Conservation (phyloP, 2,329 filamentous ascomycete species). For the Elsinoe ampelina region DNA sequence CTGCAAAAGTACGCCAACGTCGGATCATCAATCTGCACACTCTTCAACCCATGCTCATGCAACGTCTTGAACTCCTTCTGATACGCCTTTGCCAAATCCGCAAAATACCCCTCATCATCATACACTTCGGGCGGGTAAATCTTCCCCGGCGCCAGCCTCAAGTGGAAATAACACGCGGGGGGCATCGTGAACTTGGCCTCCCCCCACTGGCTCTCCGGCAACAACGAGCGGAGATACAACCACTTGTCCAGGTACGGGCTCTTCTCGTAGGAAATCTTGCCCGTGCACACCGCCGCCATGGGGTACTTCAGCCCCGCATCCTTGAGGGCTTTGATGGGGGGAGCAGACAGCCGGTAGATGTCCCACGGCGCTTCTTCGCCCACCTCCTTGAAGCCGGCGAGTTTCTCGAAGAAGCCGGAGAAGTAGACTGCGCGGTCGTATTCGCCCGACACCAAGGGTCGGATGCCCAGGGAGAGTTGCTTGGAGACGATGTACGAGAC, state of each 20-base stretch:
- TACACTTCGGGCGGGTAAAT: conserved; percentile 29
- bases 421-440: conserved; percentile 42
- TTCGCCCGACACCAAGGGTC: conserved; percentile 60
- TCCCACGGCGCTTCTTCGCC: conserved; percentile 29
- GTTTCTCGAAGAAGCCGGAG: conserved; percentile 32
- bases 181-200: conserved; percentile 33
- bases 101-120: conserved; percentile 28
- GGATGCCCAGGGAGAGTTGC: conserved; percentile 55
- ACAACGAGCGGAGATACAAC: conserved; percentile 25
- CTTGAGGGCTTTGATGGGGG: conserved; percentile 30
- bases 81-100: conserved; percentile 28
- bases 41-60: conserved; percentile 27
- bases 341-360: conserved; percentile 27
- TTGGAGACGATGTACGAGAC: conserved; percentile 56
- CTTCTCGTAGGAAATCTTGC: conserved; percentile 29
- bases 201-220: conserved; percentile 28
- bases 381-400: conserved; percentile 30
- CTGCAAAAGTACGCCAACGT: conserved; percentile 32
- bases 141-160: conserved; percentile 28
- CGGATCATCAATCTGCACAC: conserved; percentile 32
- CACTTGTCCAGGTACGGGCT: conserved; percentile 30
- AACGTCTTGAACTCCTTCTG: conserved; percentile 30
- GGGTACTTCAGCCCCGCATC: conserved; percentile 32
- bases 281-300: conserved; percentile 30
- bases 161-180: conserved; percentile 30